Base-by-base conservation (phyloP, 2,329 filamentous ascomycete genomes). In the Clarireedia sp. region DNA sequence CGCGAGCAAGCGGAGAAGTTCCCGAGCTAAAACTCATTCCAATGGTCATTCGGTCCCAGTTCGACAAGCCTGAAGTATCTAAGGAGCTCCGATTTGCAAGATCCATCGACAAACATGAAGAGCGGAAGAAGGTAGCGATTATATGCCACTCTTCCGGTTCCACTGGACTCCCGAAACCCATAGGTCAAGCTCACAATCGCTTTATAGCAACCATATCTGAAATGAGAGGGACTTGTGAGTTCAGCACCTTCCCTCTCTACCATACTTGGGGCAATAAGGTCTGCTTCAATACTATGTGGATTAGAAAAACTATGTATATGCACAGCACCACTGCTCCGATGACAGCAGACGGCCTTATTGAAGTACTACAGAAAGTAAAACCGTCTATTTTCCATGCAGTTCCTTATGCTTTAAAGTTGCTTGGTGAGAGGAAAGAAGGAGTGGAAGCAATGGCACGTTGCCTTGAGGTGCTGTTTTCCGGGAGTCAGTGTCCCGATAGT, bases 321-420 rank as follows among this genome's bases (percentile, higher is more conserved):
- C 78, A 77, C 63, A 83, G 78, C 57, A 75, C 78, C 4, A 69
- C 70, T 1, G 62, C 83, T 3, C 81, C 81, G 0, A 67, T 84
- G 5, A 82, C 81, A 0, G 70, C 70, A 2, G 68, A 73, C 19
- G 69, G 73, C 5, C 67, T 82, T 1, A 65, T 76, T 2, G 63
- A 68, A 5, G 74, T 74, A 8, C 71, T 81, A 56, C 60, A 67
- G 14, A 65, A 64, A 3, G 64, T 73, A 56, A 58, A 72, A 17
- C 72, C 78, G 0, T 74, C 84, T n/a, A 33, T 49, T 40, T 33
- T 49, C 17, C 23, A 49, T 47, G 45, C 17, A 23, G 24, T 43
- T 36, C 83, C 83, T 0, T 86, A 85, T 59, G 77, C 79, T 0
- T 66, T 86, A 16, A 85, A 86, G 62, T 68, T 87, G 0, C 70